Conservation (phyloP, 2,329 filamentous ascomycete genomes). For the Claviceps paspali region DNA sequence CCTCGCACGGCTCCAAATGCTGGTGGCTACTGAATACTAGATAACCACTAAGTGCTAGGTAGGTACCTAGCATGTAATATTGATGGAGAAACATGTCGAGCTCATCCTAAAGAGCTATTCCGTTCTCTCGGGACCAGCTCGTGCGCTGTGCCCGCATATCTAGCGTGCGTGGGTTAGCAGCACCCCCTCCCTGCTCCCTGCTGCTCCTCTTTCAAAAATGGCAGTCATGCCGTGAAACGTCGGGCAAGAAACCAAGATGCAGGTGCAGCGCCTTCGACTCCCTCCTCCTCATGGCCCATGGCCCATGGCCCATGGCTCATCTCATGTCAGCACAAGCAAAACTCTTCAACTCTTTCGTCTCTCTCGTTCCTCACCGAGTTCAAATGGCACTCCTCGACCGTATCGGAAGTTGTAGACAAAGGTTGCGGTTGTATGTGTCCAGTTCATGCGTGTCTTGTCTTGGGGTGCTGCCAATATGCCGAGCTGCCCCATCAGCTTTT, state of each 20-base stretch:
- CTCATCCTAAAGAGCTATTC: slow-evolving; percentile 1
- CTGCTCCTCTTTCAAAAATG: background rate
- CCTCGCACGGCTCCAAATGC: background rate
- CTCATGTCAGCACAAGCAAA: slow-evolving; percentile 7
- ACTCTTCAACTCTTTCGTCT: slow-evolving; percentile 2
- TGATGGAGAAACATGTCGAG: background rate
- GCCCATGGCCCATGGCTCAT: slow-evolving; percentile 1
- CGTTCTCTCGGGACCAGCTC: slow-evolving; percentile 8
- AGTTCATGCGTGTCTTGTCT: too few relatives aligned
- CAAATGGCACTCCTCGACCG: too few relatives aligned
- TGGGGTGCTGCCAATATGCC: too few relatives aligned
- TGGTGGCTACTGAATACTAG: too few relatives aligned
- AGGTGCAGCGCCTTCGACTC: slow-evolving; percentile 1
- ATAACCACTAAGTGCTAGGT: too few relatives aligned
- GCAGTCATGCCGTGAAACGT: slow-evolving; percentile 7
- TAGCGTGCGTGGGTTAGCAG: background rate
- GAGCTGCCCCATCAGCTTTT: too few relatives aligned
- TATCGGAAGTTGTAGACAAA: too few relatives aligned
- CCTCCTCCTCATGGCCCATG: slow-evolving; percentile 6
- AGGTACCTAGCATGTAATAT: too few relatives aligned
- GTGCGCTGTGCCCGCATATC: slow-evolving; percentile 3
- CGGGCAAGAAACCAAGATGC: slow-evolving; percentile 6
- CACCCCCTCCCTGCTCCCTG: background rate
- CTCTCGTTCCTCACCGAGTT: too few relatives aligned
- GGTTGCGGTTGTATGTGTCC: too few relatives aligned